phyloP scores from a whole-genome alignment of 495 filamentous ascomycete genomes.

The Neurospora hispaniola region DNA sequence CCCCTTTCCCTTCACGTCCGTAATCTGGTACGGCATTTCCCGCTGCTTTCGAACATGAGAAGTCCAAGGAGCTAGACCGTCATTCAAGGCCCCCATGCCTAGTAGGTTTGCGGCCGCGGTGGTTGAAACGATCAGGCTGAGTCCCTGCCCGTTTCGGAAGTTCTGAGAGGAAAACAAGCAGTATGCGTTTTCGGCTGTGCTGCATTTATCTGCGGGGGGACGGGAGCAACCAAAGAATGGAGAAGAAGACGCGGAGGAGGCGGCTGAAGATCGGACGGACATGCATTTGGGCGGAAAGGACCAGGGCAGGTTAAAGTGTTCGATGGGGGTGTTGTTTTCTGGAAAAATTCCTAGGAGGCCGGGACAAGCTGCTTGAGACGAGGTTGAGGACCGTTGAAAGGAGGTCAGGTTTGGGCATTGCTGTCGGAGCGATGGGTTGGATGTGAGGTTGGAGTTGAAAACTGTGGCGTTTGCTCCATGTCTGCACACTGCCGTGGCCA shows the following conservation, averaged over 20 bases:
- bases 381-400: neutral
- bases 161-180: conserved; percentile 25
- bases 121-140: conserved; percentile 19
- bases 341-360: neutral
- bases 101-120: neutral
- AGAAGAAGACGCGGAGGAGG: too few species aligned
- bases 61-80: too few species aligned
- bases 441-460: neutral
- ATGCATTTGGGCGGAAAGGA: conserved; percentile 8
- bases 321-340: neutral
- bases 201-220: neutral
- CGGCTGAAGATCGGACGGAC: neutral
- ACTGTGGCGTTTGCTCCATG: neutral
- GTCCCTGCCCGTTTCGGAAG: conserved; percentile 23
- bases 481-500: neutral
- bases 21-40: conserved; percentile 9
- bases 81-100: too few species aligned
- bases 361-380: too few species aligned
- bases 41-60: too few species aligned
- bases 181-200: conserved; percentile 4
- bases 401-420: neutral
- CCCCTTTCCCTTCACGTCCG: conserved; percentile 24
- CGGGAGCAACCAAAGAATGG: too few species aligned
- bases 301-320: conserved; percentile 6
- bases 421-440: too few species aligned